Percentiles rank a stretch among this genome's conserved stretches.
phyloP scores from a whole-genome alignment of 495 filamentous ascomycete genomes.

The Neurospora sp. region DNA sequence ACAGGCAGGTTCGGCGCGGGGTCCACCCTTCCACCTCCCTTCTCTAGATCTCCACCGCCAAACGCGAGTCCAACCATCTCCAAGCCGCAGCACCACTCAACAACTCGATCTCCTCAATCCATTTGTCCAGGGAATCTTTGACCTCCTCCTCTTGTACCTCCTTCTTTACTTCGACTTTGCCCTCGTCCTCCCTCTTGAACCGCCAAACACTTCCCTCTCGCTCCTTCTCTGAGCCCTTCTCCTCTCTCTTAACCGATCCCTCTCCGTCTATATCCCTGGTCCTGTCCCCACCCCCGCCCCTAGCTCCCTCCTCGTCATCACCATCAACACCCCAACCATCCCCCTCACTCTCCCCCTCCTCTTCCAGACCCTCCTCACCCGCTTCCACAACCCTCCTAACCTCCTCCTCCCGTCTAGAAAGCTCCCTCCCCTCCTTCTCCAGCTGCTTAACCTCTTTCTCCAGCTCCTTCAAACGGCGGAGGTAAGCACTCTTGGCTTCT shows the following conservation, averaged over 20 bases:
- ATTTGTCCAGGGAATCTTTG: not conserved
- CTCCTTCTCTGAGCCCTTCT: not conserved
- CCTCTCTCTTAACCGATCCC: not conserved
- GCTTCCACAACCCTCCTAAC: not conserved
- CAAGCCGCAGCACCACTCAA: not conserved
- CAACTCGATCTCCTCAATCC: not conserved
- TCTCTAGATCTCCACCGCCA: not conserved
- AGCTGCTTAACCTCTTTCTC: not conserved
- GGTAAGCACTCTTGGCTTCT: not conserved
- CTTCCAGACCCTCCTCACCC: not conserved
- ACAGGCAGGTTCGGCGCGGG: no score
- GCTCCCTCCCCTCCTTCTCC: not conserved
- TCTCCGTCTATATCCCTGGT: not conserved
- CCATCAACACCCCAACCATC: not conserved
- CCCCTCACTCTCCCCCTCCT: no score
- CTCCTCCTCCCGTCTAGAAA: not conserved
- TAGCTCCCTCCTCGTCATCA: not conserved
- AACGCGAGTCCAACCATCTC: not conserved
- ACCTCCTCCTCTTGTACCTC: not conserved
- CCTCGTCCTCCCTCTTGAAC: not conserved
- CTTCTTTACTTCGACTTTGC: not conserved
- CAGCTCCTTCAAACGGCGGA: fast-evolving
- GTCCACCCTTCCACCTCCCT: not conserved
- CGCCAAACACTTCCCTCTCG: not conserved
- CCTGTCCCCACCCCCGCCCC: not conserved